Evolutionary conservation across 176 grass and related monocot genomes (phyloP).

Genomic region (Zea mays): DNA sequence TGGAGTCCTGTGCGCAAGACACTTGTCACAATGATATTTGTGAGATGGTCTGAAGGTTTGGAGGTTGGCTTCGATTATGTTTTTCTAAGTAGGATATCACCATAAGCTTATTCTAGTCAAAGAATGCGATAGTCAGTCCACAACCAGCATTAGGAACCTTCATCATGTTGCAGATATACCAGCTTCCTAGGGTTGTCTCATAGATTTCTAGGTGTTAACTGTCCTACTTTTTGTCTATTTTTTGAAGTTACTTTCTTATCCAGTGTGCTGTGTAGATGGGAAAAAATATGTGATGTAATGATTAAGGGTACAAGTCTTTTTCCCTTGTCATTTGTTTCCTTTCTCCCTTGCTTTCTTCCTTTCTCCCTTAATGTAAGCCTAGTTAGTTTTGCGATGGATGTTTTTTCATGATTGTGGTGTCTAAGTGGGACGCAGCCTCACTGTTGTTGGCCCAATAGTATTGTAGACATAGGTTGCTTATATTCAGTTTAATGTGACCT

Average conservation of each 20-base stretch:
- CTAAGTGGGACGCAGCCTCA: neutral
- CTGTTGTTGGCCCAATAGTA: neutral
- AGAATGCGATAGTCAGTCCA: neutral
- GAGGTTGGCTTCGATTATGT: conserved; percentile 30
- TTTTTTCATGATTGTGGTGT: neutral
- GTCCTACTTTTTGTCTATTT: neutral
- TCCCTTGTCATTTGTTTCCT: neutral
- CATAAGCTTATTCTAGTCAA: neutral
- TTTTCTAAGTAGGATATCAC: conserved; percentile 8
- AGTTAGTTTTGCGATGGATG: neutral
- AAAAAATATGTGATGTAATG: neutral
- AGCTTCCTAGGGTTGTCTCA: neutral
- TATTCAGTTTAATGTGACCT: neutral
- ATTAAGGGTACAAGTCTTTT: neutral
- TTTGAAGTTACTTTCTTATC: neutral
- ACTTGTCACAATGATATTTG: neutral
- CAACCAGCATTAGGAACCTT: neutral
- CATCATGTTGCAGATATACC: conserved; percentile 1
- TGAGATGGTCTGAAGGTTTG: conserved; percentile 37
- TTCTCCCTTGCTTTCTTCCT: neutral
- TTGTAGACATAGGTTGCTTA: neutral
- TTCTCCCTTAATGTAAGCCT: neutral
- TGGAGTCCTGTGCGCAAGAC: conserved; percentile 46
- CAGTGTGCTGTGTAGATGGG: neutral
- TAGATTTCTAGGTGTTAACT: conserved; percentile 8